Conservation (phyloP, 805 yeast genomes). For the Yamadazyma insecticola region DNA sequence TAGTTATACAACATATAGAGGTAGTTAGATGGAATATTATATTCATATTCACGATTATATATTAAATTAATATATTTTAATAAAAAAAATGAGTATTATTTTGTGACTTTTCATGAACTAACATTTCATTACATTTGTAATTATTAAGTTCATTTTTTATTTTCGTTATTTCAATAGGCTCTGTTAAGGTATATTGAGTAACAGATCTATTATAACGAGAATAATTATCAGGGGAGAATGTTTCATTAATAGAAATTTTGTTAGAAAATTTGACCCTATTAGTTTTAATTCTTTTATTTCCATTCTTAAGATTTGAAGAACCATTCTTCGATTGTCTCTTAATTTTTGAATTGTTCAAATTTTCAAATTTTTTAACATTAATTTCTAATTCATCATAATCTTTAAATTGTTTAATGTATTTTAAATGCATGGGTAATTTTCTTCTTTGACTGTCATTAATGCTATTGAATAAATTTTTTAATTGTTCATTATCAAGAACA, state of each 20-base stretch:
- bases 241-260: conserved; percentile 45
- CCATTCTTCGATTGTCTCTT: conserved; percentile 1
- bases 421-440: conserved; percentile 28
- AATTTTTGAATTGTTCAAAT: conserved; percentile 10
- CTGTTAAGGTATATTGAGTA: conserved; percentile 47
- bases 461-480: conserved; percentile 19
- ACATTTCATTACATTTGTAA: conserved; percentile 62
- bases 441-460: conserved; percentile 19
- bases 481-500: conserved; percentile 21
- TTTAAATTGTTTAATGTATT: conserved; percentile 30
- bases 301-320: conserved; percentile 12
- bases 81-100: conserved; percentile 63
- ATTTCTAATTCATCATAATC: conserved; percentile 30
- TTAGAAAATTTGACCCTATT: conserved; percentile 41
- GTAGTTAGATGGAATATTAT: conserved; percentile 59
- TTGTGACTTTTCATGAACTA: conserved; percentile 58
- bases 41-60: no score
- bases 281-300: conserved; percentile 1
- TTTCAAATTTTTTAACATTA: conserved; percentile 27
- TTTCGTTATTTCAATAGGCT: conserved; percentile 46
- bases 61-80: conserved; percentile 19
- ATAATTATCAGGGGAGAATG: conserved; percentile 49
- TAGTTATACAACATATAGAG: conserved; percentile 89
- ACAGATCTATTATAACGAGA: conserved; percentile 50
- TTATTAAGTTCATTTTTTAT: conserved; percentile 63